phyloP scores from a whole-genome alignment of 805 yeast species.

The Cyberlindnera xylosilytica region DNA sequence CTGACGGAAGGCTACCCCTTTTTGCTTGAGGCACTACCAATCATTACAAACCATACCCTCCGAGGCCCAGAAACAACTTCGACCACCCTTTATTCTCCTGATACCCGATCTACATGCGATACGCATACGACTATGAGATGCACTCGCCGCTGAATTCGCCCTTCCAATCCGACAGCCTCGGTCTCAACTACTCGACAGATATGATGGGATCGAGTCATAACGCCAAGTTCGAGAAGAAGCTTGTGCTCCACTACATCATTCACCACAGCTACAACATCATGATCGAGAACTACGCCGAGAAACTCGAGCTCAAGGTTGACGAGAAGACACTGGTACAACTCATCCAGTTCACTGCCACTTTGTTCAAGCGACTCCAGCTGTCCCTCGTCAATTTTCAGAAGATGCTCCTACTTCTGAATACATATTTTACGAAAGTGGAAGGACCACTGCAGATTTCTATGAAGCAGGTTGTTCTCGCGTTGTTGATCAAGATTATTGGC shows the following conservation, averaged over 20 bases:
- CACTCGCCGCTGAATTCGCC: conserved; percentile 19
- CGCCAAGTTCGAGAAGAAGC: conserved; percentile 10
- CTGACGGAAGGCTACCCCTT: neutral
- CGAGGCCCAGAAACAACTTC: neutral
- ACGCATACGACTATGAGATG: conserved; percentile 16
- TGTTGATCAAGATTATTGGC: conserved; percentile 9
- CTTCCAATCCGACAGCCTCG: conserved; percentile 12
- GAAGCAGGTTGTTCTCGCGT: conserved; percentile 15
- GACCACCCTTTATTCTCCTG: too few species aligned
- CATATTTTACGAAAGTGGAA: conserved; percentile 7
- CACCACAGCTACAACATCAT: conserved; percentile 15
- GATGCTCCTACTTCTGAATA: conserved; percentile 9
- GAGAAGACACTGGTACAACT: conserved; percentile 1
- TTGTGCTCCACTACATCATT: conserved; percentile 12
- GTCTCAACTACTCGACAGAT: conserved; percentile 14
- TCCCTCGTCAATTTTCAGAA: conserved; percentile 14
- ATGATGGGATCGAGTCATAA: neutral
- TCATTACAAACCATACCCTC: neutral
- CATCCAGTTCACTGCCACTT: conserved; percentile 11
- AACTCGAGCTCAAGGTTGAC: conserved; percentile 3
- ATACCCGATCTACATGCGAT: too few species aligned
- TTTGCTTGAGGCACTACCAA: neutral
- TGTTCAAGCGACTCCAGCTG: conserved; percentile 14
- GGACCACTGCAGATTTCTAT: conserved; percentile 9
- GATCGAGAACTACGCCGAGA: conserved; percentile 6